phyloP scores from a whole-genome alignment of 179 eudicot genomes.

The Silene noctiflora region DNA sequence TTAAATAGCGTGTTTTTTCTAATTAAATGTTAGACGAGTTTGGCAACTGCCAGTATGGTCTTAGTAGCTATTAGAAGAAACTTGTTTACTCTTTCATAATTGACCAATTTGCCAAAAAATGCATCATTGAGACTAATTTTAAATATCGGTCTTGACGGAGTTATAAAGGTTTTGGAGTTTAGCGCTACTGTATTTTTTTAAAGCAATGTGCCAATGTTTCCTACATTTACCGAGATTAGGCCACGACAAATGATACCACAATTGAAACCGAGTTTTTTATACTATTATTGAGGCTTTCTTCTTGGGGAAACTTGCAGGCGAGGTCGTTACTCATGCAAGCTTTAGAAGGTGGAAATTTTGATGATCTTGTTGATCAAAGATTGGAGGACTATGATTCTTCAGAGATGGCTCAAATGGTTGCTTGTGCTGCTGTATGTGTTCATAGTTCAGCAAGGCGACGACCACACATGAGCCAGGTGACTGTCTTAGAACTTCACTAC shows the following conservation, averaged over 20 bases:
- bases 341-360: slow-evolving; percentile 50
- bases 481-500: background rate
- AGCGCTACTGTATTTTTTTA: too few relatives aligned
- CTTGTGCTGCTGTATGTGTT: slow-evolving; percentile 78
- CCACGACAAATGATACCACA: too few relatives aligned
- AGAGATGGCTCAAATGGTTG: slow-evolving; percentile 72
- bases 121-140: background rate
- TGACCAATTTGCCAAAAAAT: background rate
- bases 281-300: background rate
- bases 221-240: too few relatives aligned
- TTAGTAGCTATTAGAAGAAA: background rate
- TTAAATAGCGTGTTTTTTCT: background rate
- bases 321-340: slow-evolving; percentile 72
- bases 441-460: slow-evolving; percentile 72
- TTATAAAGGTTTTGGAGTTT: too few relatives aligned
- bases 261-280: too few relatives aligned
- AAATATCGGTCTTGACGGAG: too few relatives aligned
- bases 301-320: slow-evolving; percentile 43
- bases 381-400: slow-evolving; percentile 46
- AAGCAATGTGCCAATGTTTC: too few relatives aligned
- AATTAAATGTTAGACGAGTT: background rate
- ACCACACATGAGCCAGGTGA: slow-evolving; percentile 75
- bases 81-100: background rate
- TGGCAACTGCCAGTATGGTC: background rate
- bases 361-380: slow-evolving; percentile 56